These are phyloP conservation scores for Alternaria rosae DNA, from an alignment of 2,329 filamentous ascomycete genomes.

Conservation along the genomic window DNA sequence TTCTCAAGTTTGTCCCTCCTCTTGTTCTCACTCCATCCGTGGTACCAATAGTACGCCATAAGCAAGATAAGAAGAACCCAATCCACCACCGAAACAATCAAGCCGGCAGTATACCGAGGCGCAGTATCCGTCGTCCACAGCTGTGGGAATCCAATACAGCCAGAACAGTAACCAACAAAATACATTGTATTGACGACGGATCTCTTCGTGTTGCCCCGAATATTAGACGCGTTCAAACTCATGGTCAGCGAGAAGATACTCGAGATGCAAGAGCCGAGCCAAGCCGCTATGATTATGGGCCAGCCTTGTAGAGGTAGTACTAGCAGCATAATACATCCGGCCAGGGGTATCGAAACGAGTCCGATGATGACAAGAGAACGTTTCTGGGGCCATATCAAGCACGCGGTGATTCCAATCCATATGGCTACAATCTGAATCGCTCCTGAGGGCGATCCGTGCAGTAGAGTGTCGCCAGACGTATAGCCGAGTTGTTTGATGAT, in stretches of 20 bases:
- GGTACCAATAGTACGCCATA: not conserved
- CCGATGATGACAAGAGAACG: slow-evolving; percentile 52
- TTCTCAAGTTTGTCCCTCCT: no score
- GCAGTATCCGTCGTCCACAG: slow-evolving; percentile 53
- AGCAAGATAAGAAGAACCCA: slow-evolving; percentile 37
- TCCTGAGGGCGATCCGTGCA: slow-evolving; percentile 59
- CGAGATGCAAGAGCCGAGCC: slow-evolving; percentile 57
- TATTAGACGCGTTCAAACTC: slow-evolving; percentile 57
- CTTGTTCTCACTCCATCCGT: not conserved
- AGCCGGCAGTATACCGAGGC: slow-evolving; percentile 57
- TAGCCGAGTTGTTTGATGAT: slow-evolving; percentile 50
- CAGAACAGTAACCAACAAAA: slow-evolving; percentile 60
- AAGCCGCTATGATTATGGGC: slow-evolving; percentile 59
- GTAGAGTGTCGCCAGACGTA: slow-evolving; percentile 55
- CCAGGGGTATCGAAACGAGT: slow-evolving; percentile 53
- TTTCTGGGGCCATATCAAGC: slow-evolving; percentile 50
- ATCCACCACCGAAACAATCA: slow-evolving; percentile 56
- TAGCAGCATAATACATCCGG: slow-evolving; percentile 56
- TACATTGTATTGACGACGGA: slow-evolving; percentile 57
- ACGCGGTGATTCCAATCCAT: slow-evolving; percentile 56
- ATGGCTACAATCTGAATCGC: slow-evolving; percentile 57
- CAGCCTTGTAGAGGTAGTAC: slow-evolving; percentile 54
- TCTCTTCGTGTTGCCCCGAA: slow-evolving; percentile 62
- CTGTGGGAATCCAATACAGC: slow-evolving; percentile 58
- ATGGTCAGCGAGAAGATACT: slow-evolving; percentile 53